Conservation (phyloP, 2,329 filamentous ascomycete species). For the Endothia cerciana region DNA sequence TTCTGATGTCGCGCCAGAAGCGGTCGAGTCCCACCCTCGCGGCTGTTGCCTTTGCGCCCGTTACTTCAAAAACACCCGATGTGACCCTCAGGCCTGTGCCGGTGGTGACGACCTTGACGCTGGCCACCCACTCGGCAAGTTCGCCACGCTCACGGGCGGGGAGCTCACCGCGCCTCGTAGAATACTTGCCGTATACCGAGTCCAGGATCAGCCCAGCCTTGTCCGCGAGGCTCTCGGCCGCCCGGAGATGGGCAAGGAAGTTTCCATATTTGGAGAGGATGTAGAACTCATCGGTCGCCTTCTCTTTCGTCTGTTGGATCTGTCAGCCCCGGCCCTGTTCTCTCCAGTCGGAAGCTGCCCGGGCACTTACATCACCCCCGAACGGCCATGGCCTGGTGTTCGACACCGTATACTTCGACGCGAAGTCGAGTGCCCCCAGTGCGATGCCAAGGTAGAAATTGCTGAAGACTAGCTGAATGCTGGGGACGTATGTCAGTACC, state of each 20-base stretch:
- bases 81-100: conserved; percentile 63
- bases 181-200: conserved; percentile 49
- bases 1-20: conserved; percentile 69
- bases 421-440: conserved; percentile 58
- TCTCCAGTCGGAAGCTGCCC: neutral
- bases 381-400: conserved; percentile 66
- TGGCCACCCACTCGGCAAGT: conserved; percentile 65
- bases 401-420: conserved; percentile 58
- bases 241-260: conserved; percentile 64
- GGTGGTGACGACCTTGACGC: conserved; percentile 64
- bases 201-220: conserved; percentile 55
- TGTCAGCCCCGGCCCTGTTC: neutral
- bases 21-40: conserved; percentile 64
- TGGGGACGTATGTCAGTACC: conserved; percentile 30
- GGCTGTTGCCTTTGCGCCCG: conserved; percentile 61
- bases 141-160: conserved; percentile 60
- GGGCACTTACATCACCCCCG: conserved; percentile 56
- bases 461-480: conserved; percentile 67
- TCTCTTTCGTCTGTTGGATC: conserved; percentile 52
- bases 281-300: conserved; percentile 66
- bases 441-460: conserved; percentile 70
- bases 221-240: conserved; percentile 62
- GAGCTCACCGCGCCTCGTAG: conserved; percentile 46
- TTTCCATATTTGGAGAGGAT: conserved; percentile 67
- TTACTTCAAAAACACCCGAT: conserved; percentile 66